A percentile compares a stretch with the other conserved stretches of the same genome.
phyloP scores from a whole-genome alignment of 345 rosid genomes.

The Hevea brasiliensis region DNA sequence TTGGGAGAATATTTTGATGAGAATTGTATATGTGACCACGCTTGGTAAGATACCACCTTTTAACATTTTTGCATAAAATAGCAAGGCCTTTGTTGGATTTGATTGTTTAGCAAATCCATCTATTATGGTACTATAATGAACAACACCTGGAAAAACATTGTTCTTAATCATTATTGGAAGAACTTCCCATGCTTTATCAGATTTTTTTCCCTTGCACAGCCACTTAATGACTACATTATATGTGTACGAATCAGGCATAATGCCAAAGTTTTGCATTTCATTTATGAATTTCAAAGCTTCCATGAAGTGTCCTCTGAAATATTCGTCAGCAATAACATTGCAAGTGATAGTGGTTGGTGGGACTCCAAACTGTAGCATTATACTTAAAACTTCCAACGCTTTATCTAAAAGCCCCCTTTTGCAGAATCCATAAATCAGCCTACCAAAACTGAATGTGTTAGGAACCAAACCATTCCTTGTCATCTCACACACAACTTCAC shows the following conservation, averaged over 20 bases:
- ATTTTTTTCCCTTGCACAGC: slow-evolving; percentile 34
- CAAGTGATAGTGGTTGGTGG: slow-evolving; percentile 38
- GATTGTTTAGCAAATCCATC: slow-evolving; percentile 47
- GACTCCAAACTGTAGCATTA: slow-evolving; percentile 40
- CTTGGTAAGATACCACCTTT: slow-evolving; percentile 44
- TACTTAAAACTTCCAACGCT: slow-evolving; percentile 36
- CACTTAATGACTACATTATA: slow-evolving; percentile 39
- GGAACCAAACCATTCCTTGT: slow-evolving; percentile 32
- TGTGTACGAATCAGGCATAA: slow-evolving; percentile 43
- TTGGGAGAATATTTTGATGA: slow-evolving; percentile 40
- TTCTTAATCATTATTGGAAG: slow-evolving; percentile 56
- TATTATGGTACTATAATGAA: slow-evolving; percentile 39
- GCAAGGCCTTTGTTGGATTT: slow-evolving; percentile 36
- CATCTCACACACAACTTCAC: slow-evolving; percentile 43
- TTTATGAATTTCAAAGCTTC: slow-evolving; percentile 43
- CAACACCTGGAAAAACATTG: slow-evolving; percentile 34
- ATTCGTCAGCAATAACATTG: slow-evolving; percentile 39
- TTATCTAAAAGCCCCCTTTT: slow-evolving; percentile 38
- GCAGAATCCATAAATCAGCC: slow-evolving; percentile 45
- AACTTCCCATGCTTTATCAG: slow-evolving; percentile 44
- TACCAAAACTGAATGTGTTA: slow-evolving; percentile 27
- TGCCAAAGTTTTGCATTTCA: slow-evolving; percentile 32
- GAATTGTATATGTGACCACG: slow-evolving; percentile 39
- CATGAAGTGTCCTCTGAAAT: slow-evolving; percentile 33
- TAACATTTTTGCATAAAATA: slow-evolving; percentile 37